Evolutionary conservation across 768 basidiomycete genomes (phyloP).

Genomic region (Boletus speciosus): DNA sequence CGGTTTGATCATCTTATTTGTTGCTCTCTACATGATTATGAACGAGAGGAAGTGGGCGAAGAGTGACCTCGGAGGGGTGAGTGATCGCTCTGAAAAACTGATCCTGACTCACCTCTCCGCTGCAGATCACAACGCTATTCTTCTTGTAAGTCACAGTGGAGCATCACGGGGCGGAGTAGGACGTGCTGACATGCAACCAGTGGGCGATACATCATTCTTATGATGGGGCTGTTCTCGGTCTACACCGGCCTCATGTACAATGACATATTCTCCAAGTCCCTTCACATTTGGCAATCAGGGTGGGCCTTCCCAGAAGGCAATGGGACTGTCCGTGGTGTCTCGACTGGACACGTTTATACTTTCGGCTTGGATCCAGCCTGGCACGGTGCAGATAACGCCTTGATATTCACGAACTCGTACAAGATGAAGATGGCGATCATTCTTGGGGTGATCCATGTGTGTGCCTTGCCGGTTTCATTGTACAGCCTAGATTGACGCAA

Average conservation of each 20-base stretch:
- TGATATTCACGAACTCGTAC: constrained; percentile 97
- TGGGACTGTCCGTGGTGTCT: constrained; percentile 45
- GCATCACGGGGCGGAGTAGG: not conserved
- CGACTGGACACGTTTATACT: constrained; percentile 75
- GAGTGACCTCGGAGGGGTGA: constrained; percentile 69
- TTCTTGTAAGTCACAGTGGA: constrained; percentile 69
- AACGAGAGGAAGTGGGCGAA: constrained; percentile 79
- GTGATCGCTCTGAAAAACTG: constrained; percentile 18
- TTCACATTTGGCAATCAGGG: constrained; percentile 83
- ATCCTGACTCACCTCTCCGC: constrained; percentile 8
- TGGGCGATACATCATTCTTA: constrained; percentile 95
- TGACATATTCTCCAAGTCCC: constrained; percentile 94
- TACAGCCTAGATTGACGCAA: constrained; percentile 9
- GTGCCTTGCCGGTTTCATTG: constrained; percentile 28
- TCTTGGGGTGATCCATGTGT: constrained; percentile 91
- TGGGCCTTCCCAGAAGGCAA: constrained; percentile 68
- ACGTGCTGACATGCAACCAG: constrained; percentile 40
- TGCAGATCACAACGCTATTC: constrained; percentile 79
- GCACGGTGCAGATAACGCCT: constrained; percentile 88
- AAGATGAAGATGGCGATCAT: constrained; percentile 99
- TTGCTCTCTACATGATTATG: constrained; percentile 81
- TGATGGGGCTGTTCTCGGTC: constrained; percentile 97
- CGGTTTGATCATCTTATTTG: constrained; percentile 74
- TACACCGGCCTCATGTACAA: constrained; percentile 99
- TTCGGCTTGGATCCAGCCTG: constrained; percentile 94